Evolutionary conservation across 495 filamentous ascomycete species (phyloP).

Genomic region (Xeromyces bisporus): DNA sequence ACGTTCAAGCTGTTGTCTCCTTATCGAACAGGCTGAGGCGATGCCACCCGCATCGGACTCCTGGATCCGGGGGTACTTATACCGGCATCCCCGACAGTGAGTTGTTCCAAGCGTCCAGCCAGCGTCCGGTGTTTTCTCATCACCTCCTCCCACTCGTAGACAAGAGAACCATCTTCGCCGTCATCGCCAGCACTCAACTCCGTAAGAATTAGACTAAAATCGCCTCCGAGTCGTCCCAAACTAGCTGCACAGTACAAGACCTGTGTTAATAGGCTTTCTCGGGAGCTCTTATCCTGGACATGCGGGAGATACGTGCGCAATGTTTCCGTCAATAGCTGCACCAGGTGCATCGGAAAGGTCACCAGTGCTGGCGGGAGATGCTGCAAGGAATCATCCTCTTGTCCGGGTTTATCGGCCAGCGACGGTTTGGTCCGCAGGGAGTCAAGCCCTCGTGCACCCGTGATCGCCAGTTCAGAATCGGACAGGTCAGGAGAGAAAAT

Average conservation of each 20-base stretch:
- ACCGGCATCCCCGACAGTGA: conserved; percentile 32
- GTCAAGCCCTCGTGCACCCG: conserved; percentile 19
- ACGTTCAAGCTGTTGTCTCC: too few relatives aligned
- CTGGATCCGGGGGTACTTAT: conserved; percentile 7
- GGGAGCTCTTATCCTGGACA: conserved; percentile 58
- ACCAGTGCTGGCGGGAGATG: conserved; percentile 60
- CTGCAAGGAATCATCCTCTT: conserved; percentile 40
- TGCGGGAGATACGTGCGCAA: conserved; percentile 67
- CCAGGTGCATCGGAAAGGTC: conserved; percentile 75
- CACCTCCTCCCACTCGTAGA: conserved; percentile 73
- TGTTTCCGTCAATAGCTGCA: conserved; percentile 63
- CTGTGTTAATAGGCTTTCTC: conserved; percentile 81
- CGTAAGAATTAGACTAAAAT: conserved; percentile 79
- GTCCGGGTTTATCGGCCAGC: conserved; percentile 8
- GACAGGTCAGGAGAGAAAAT: conserved; percentile 53
- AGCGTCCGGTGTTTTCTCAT: conserved; percentile 78
- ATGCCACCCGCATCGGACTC: conserved; percentile 6
- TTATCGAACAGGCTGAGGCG: too few relatives aligned
- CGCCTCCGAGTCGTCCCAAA: conserved; percentile 76
- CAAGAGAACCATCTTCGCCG: conserved; percentile 21
- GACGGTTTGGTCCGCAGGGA: conserved; percentile 13
- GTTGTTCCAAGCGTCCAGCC: conserved; percentile 70
- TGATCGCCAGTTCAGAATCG: conserved; percentile 16
- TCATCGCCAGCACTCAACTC: conserved; percentile 42
- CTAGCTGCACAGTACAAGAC: conserved; percentile 91